Evolutionary conservation across 2,329 filamentous ascomycete species (phyloP).

Genomic region (Aspergillus flavus): DNA sequence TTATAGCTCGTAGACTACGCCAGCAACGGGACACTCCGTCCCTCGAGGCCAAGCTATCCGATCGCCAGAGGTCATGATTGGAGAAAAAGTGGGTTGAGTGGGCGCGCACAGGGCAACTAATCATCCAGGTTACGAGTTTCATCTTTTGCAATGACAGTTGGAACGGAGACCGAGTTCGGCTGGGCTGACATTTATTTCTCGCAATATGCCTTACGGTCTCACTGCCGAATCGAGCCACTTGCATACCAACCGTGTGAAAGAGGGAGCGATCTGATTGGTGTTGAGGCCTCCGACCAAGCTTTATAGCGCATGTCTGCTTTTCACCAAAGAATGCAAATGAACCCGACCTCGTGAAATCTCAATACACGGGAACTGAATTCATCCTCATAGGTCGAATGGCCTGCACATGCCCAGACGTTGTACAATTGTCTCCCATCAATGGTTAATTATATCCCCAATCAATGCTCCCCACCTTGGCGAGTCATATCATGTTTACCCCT

Average conservation of each 20-base stretch:
- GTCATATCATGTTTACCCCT: constrained; percentile 7
- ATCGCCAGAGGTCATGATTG: constrained; percentile 2
- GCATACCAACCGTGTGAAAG: constrained; percentile 12
- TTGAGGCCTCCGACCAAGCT: constrained; percentile 19
- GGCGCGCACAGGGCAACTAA: constrained; percentile 9
- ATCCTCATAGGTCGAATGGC: not conserved
- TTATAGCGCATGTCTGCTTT: constrained; percentile 14
- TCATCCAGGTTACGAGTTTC: not conserved
- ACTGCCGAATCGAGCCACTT: constrained; percentile 18
- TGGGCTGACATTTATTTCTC: not conserved
- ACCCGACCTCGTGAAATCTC: not conserved
- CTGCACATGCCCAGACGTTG: not conserved
- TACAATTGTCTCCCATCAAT: not conserved
- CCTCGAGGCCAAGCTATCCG: not conserved
- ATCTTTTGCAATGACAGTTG: not conserved
- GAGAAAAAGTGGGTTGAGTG: not conserved
- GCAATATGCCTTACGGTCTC: constrained; percentile 11
- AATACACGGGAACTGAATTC: not conserved
- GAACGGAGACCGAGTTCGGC: not conserved
- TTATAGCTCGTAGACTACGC: not conserved
- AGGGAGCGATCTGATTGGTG: constrained; percentile 13
- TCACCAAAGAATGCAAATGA: not conserved
- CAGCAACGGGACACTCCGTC: constrained; percentile 1
- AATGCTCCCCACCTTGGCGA: not conserved
- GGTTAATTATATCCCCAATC: not conserved